Evolutionary conservation across 148 eudicot genomes (phyloP).

Genomic region (Rhododendron vialii): DNA sequence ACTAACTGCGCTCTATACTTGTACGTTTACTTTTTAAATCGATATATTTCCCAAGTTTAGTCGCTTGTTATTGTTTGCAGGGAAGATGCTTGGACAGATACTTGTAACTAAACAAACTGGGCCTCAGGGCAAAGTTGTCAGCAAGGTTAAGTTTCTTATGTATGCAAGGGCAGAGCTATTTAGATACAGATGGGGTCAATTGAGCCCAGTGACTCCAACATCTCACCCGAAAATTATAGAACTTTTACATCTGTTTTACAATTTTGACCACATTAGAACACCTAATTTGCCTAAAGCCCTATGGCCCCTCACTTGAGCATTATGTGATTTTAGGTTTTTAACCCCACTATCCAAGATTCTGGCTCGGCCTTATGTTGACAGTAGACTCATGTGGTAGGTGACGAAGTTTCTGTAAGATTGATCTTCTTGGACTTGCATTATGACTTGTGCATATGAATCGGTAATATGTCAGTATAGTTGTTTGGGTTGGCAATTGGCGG

Average conservation of each 20-base stretch:
- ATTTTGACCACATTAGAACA: too few species aligned
- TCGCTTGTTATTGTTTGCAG: slow-evolving; percentile 27
- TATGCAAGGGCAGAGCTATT: neutral
- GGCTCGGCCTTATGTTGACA: neutral
- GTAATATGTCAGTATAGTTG: neutral
- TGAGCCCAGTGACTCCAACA: neutral
- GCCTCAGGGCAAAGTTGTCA: slow-evolving; percentile 84
- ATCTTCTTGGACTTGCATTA: neutral
- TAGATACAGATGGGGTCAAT: neutral
- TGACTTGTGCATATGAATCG: neutral
- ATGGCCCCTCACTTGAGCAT: too few species aligned
- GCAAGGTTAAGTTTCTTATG: slow-evolving; percentile 48
- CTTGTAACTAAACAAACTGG: slow-evolving; percentile 99
- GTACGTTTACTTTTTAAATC: neutral
- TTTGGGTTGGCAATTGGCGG: neutral
- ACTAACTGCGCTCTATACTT: neutral
- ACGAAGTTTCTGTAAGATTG: neutral
- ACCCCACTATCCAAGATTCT: neutral
- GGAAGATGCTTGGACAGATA: slow-evolving; percentile 93
- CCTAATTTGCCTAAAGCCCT: too few species aligned
- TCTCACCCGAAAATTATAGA: neutral
- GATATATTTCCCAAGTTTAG: slow-evolving; percentile 2
- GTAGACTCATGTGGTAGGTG: neutral
- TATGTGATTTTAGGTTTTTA: too few species aligned
- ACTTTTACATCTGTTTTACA: too few species aligned